Conservation (phyloP, 305 asterid species). For the Fraxinus albicans region DNA sequence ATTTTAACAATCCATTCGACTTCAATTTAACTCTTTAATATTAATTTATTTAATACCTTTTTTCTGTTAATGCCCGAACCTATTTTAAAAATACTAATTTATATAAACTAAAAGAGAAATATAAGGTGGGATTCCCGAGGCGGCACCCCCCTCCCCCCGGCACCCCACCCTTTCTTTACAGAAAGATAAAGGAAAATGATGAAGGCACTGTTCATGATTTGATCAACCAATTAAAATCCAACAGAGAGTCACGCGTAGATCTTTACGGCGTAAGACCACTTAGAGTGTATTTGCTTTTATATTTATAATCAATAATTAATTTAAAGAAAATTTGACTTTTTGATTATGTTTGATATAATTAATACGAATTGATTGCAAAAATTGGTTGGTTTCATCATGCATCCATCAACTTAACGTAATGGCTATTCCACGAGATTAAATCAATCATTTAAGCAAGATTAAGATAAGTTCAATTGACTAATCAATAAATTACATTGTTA, state of each 20-base stretch:
- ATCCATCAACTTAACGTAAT: neutral
- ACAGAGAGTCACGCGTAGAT: conserved; percentile 47
- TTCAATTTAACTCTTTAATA: neutral
- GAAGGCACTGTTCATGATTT: conserved; percentile 8
- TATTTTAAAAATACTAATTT: too few relatives aligned
- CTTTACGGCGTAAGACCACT: conserved; percentile 42
- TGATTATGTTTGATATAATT: conserved; percentile 25
- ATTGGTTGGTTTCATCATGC: neutral
- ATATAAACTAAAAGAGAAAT: too few relatives aligned
- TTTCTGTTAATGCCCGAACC: too few relatives aligned
- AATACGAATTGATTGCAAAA: neutral
- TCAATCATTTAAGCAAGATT: neutral
- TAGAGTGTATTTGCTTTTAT: conserved; percentile 59
- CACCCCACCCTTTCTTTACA: neutral
- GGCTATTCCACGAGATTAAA: neutral
- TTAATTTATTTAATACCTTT: too few relatives aligned
- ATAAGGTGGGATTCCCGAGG: neutral
- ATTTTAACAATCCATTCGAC: neutral
- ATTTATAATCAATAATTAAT: conserved; percentile 21
- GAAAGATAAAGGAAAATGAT: conserved; percentile 7
- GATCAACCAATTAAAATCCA: conserved; percentile 28
- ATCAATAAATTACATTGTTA: neutral
- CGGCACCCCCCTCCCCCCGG: too few relatives aligned
- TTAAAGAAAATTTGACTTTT: conserved; percentile 26
- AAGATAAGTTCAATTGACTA: neutral